Percentiles rank a stretch among this genome's conserved stretches.
These are phyloP conservation scores for Cadophora sp. DNA, from an alignment of 2,329 filamentous ascomycete species.

Conservation along the genomic window DNA sequence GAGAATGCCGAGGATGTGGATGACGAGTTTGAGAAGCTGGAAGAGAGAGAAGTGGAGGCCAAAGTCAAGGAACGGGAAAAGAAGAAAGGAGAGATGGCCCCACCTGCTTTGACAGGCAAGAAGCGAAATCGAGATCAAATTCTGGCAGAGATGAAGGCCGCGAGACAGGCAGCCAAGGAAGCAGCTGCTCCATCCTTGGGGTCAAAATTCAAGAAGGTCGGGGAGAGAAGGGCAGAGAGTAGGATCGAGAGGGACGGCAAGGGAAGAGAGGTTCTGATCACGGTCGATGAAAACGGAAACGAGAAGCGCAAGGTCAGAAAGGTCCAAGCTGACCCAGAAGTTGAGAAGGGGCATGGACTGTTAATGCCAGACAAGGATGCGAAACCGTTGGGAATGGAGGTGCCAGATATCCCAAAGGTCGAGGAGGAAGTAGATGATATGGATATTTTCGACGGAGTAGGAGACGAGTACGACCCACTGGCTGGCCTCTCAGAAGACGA, in stretches of 20 bases:
- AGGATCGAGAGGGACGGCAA: slow-evolving; percentile 67
- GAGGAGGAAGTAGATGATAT: slow-evolving; percentile 60
- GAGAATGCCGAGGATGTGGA: slow-evolving; percentile 59
- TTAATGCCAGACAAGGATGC: slow-evolving; percentile 60
- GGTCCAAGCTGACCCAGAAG: slow-evolving; percentile 49
- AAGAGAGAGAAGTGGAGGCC: slow-evolving; percentile 60
- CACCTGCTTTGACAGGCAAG: slow-evolving; percentile 59
- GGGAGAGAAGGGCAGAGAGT: slow-evolving; percentile 58
- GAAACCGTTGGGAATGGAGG: slow-evolving; percentile 69
- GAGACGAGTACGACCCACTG: slow-evolving; percentile 71
- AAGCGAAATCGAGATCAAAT: slow-evolving; percentile 72
- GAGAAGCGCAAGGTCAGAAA: slow-evolving; percentile 70
- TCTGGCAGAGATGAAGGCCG: slow-evolving; percentile 69
- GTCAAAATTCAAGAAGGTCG: slow-evolving; percentile 70
- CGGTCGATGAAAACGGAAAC: slow-evolving; percentile 69
- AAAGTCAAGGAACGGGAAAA: slow-evolving; percentile 53
- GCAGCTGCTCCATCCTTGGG: slow-evolving; percentile 59
- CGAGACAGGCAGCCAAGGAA: slow-evolving; percentile 63
- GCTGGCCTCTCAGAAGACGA: slow-evolving; percentile 59
- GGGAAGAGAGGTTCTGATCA: slow-evolving; percentile 69
- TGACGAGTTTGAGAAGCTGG: slow-evolving; percentile 67
- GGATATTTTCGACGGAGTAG: slow-evolving; percentile 71
- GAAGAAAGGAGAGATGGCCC: slow-evolving; percentile 68
- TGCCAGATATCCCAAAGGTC: slow-evolving; percentile 60
- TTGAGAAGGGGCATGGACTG: slow-evolving; percentile 50